phyloP scores from a whole-genome alignment of 2,329 filamentous ascomycete genomes.

The Beauveria australis region DNA sequence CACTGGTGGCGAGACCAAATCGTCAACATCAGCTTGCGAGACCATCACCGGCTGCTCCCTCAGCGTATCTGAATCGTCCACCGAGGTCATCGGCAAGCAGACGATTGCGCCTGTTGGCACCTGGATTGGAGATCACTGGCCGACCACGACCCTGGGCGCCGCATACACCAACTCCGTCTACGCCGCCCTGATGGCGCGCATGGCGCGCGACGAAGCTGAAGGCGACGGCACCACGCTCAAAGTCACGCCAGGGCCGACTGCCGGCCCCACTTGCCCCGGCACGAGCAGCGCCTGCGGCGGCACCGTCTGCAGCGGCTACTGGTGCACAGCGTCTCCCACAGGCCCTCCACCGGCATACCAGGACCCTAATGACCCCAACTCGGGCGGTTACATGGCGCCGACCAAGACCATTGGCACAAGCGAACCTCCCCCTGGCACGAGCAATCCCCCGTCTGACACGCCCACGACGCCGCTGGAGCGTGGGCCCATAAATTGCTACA shows the following conservation, averaged over 20 bases:
- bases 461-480: background rate
- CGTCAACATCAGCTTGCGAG: conserved; percentile 13
- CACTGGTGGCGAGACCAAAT: conserved; percentile 6
- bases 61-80: conserved; percentile 11
- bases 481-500: background rate
- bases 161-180: conserved; percentile 6
- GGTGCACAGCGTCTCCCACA: conserved; percentile 15
- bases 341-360: conserved; percentile 13
- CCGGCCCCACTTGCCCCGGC: conserved; percentile 13
- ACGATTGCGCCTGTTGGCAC: conserved; percentile 10
- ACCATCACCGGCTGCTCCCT: conserved; percentile 13
- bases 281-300: conserved; percentile 15
- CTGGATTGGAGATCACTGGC: conserved; percentile 8
- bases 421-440: background rate
- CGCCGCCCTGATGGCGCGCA: too few species aligned
- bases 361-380: conserved; percentile 17
- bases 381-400: background rate
- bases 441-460: background rate
- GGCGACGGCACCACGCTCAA: background rate
- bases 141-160: background rate
- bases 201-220: background rate
- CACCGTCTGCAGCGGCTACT: conserved; percentile 17
- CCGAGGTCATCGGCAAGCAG: conserved; percentile 9
- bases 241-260: conserved; percentile 11
- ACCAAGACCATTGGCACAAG: background rate